Conservation (phyloP, 108 stramenopile genomes). For the Cyclotella atomus region DNA sequence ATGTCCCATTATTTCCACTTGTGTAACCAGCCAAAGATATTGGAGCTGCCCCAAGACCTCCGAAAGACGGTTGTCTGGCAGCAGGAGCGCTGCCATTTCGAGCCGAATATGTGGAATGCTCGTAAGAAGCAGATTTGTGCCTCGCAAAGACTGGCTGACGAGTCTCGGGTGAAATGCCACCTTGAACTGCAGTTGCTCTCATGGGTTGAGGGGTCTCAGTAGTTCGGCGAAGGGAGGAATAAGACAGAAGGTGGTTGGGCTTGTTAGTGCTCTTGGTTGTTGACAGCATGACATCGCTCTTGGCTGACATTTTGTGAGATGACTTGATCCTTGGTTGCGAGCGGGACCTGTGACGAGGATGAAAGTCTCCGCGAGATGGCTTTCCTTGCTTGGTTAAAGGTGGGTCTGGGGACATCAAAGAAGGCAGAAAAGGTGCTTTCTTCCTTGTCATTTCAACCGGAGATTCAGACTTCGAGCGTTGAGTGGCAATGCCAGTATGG, state of each 20-base stretch:
- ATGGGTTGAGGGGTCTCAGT: neutral
- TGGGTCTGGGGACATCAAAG: slow-evolving; percentile 1
- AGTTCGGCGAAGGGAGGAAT: slow-evolving; percentile 5
- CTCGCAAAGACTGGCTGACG: neutral
- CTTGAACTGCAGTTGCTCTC: neutral
- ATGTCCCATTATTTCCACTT: no score
- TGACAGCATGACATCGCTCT: neutral
- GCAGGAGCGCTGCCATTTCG: neutral
- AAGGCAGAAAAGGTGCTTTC: neutral
- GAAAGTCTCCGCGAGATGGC: neutral
- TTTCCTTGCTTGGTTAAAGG: neutral
- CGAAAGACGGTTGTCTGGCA: neutral
- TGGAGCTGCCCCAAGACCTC: no score
- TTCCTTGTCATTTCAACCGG: neutral
- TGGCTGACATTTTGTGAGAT: neutral
- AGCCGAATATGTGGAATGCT: neutral
- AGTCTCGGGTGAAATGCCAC: neutral
- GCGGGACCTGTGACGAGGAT: neutral
- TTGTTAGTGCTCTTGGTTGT: neutral
- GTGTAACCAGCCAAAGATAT: no score
- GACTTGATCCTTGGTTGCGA: slow-evolving; percentile 3
- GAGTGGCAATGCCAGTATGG: no score
- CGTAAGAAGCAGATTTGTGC: neutral
- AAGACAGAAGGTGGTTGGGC: slow-evolving; percentile 13
- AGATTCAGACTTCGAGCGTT: no score